Conservation (phyloP, 106 monocot genomes). For the Dendrobium officinale region DNA sequence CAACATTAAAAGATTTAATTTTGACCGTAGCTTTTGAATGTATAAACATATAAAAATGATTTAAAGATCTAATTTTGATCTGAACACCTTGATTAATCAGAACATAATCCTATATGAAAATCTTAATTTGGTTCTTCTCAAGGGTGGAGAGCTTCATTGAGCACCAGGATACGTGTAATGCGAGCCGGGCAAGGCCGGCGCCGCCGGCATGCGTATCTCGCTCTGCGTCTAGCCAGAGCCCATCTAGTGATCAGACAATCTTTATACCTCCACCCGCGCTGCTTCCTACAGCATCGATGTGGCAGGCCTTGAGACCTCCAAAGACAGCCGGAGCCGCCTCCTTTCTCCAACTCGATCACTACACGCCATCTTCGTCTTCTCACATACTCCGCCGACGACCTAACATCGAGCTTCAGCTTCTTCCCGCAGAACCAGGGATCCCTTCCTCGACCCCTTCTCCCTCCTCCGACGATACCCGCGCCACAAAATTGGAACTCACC, state of each 20-base stretch:
- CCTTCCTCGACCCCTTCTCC: not conserved
- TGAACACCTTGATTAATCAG: too few species aligned
- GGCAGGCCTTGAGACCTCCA: not conserved
- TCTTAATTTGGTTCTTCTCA: not conserved
- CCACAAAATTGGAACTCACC: slow-evolving; percentile 5
- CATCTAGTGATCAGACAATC: slow-evolving; percentile 34
- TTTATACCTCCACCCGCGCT: slow-evolving; percentile 7
- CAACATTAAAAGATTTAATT: too few species aligned
- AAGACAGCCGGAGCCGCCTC: not conserved
- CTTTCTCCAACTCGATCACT: not conserved
- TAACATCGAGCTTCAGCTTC: slow-evolving; percentile 14
- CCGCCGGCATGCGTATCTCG: slow-evolving; percentile 18
- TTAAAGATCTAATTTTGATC: too few species aligned
- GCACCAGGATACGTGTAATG: slow-evolving; percentile 62
- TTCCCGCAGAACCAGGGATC: not conserved
- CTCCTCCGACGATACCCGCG: not conserved
- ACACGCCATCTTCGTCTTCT: not conserved
- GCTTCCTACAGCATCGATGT: not conserved
- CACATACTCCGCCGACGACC: not conserved
- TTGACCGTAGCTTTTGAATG: too few species aligned
- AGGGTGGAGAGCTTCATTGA: slow-evolving; percentile 92
- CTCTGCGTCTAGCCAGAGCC: slow-evolving; percentile 15
- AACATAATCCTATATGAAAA: not conserved
- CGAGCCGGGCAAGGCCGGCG: slow-evolving; percentile 10
- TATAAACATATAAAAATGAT: too few species aligned